Evolutionary conservation across 2,329 filamentous ascomycete genomes (phyloP).

Genomic region (Diaporthe citrichinensis): DNA sequence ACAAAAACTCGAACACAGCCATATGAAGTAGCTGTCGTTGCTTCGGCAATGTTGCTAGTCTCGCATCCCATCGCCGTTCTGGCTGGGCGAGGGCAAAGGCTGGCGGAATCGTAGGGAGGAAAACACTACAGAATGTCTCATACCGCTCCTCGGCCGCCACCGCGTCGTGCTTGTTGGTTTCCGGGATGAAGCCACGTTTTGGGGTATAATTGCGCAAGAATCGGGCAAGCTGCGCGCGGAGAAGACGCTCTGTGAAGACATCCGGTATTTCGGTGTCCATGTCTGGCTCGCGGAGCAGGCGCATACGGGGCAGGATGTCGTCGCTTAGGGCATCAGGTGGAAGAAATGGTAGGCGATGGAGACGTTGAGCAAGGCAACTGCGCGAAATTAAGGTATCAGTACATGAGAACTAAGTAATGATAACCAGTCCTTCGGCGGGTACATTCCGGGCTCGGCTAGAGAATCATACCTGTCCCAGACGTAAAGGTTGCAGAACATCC

Average conservation of each 20-base stretch:
- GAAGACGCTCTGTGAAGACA: slow-evolving; percentile 4
- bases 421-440: not conserved
- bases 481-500: not conserved
- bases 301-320: not conserved
- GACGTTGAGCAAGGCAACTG: not conserved
- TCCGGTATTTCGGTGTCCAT: not conserved
- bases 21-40: not conserved
- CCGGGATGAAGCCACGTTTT: not conserved
- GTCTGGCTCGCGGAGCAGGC: not conserved
- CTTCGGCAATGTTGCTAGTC: not conserved
- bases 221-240: not conserved
- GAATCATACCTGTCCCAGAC: not conserved
- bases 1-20: not conserved
- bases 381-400: not conserved
- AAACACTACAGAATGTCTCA: not conserved
- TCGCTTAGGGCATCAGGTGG: not conserved
- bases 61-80: not conserved
- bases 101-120: not conserved
- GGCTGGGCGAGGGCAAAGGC: not conserved
- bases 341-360: not conserved
- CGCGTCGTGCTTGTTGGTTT: not conserved
- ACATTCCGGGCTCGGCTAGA: not conserved
- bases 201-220: not conserved
- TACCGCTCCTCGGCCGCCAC: not conserved
- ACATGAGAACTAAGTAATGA: not conserved